A percentile compares a stretch with the other conserved stretches of the same genome.
phyloP scores from a whole-genome alignment of 495 filamentous ascomycete genomes.

The Annulohypoxylon stygium region DNA sequence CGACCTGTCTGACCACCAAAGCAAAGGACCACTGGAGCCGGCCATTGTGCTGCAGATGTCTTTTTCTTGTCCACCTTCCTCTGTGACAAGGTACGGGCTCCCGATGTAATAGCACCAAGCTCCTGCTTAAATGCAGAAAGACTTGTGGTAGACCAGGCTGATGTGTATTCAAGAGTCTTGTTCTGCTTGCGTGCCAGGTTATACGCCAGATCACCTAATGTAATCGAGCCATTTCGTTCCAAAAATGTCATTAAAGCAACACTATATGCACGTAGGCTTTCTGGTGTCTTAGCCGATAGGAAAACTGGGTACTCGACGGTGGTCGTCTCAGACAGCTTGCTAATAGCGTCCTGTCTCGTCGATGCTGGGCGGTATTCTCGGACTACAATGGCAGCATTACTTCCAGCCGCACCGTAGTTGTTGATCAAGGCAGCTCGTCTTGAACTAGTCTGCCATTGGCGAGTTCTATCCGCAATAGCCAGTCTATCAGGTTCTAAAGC shows the following conservation, averaged over 20 bases:
- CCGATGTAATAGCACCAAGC: constrained; percentile 15
- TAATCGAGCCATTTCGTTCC: constrained; percentile 23
- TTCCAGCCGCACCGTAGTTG: constrained; percentile 50
- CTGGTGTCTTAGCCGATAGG: constrained; percentile 25
- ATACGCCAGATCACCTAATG: constrained; percentile 17
- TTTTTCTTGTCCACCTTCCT: constrained; percentile 27
- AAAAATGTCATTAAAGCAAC: constrained; percentile 16
- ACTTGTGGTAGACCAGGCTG: constrained; percentile 5
- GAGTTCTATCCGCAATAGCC: constrained; percentile 26
- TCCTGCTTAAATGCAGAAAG: constrained; percentile 11
- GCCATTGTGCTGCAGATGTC: constrained; percentile 16
- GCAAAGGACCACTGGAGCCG: constrained; percentile 59
- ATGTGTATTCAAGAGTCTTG: constrained; percentile 20
- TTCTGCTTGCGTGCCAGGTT: constrained; percentile 33
- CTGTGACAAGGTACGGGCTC: constrained; percentile 10
- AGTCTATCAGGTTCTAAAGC: constrained; percentile 55
- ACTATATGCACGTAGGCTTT: constrained; percentile 28
- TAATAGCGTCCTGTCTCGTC: constrained; percentile 2
- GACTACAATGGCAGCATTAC: constrained; percentile 52
- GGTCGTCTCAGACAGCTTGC: background rate
- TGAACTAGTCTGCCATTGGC: constrained; percentile 5
- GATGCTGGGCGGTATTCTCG: constrained; percentile 25
- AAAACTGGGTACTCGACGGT: constrained; percentile 33
- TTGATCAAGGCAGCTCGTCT: constrained; percentile 41
- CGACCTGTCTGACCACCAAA: constrained; percentile 66